A percentile compares a stretch with the other conserved stretches of the same genome.
Evolutionary conservation across 2,329 filamentous ascomycete species (phyloP).

Genomic region (Emericellopsis atlantica): DNA sequence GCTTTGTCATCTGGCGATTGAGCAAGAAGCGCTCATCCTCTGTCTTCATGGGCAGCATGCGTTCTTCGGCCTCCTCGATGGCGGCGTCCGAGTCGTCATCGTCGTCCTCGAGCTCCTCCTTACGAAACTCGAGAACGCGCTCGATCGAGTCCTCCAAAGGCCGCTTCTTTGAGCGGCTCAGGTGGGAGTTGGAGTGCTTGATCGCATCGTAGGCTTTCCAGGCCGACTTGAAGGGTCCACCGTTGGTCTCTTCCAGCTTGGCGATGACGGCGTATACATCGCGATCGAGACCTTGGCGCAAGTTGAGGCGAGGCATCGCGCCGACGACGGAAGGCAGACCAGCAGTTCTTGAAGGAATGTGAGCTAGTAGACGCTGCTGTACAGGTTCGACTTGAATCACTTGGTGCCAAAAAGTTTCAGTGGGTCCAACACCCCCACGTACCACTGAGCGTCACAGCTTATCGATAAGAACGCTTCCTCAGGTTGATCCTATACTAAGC

Average conservation of each 20-base stretch:
- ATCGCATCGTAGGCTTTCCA: conserved; percentile 64
- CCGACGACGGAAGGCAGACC: not conserved
- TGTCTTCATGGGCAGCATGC: conserved; percentile 8
- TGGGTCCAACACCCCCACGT: no score
- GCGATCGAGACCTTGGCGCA: conserved; percentile 35
- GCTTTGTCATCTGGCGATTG: conserved; percentile 27
- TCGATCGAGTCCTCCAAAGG: conserved; percentile 78
- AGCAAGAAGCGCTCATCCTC: conserved; percentile 24
- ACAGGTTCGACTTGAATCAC: no score
- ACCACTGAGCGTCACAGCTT: no score
- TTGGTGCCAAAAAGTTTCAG: no score
- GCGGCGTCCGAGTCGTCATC: conserved; percentile 35
- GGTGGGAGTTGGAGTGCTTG: conserved; percentile 72
- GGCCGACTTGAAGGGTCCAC: conserved; percentile 34
- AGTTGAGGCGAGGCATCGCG: not conserved
- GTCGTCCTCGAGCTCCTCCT: conserved; percentile 45
- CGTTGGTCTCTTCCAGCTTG: conserved; percentile 53
- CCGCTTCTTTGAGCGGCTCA: conserved; percentile 72
- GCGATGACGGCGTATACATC: conserved; percentile 71
- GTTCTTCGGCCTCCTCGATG: conserved; percentile 25
- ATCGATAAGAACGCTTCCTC: no score
- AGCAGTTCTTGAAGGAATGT: no score
- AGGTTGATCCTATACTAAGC: no score
- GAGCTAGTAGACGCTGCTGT: no score
- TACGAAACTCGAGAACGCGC: conserved; percentile 61